These are phyloP conservation scores for Tuber umbilicatum DNA, from an alignment of 495 filamentous ascomycete genomes.

Conservation along the genomic window DNA sequence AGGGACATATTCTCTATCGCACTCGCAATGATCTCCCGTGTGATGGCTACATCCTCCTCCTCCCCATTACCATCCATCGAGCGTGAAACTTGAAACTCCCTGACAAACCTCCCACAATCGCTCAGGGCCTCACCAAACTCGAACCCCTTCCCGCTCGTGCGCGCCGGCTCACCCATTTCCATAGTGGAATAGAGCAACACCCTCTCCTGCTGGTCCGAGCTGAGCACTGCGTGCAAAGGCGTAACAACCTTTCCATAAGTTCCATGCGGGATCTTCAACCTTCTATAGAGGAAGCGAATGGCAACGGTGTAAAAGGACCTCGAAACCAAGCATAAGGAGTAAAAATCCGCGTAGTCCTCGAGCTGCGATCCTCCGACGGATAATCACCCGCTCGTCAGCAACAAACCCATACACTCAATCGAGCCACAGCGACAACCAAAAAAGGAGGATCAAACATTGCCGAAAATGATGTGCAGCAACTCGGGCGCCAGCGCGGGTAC, in stretches of 20 bases:
- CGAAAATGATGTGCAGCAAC: slow-evolving; percentile 19
- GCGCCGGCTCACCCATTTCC: not conserved
- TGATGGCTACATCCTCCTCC: not conserved
- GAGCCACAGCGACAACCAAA: not conserved
- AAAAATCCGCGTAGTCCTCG: slow-evolving; percentile 6
- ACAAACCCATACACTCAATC: not conserved
- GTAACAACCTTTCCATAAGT: slow-evolving; percentile 8
- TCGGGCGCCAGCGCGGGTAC: slow-evolving; percentile 9
- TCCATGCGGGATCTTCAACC: slow-evolving; percentile 9
- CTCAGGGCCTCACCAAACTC: not conserved
- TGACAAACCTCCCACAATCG: slow-evolving; percentile 16
- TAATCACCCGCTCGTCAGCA: not conserved
- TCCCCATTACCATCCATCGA: not conserved
- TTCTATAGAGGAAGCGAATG: slow-evolving; percentile 21
- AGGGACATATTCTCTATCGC: slow-evolving; percentile 21
- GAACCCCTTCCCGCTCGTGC: not conserved
- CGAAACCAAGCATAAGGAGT: slow-evolving; percentile 19
- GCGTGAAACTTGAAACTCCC: slow-evolving; percentile 9
- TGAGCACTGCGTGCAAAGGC: slow-evolving; percentile 17
- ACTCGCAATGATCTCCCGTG: slow-evolving; percentile 8
- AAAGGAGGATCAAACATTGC: slow-evolving; percentile 7
- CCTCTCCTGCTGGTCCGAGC: slow-evolving; percentile 4
- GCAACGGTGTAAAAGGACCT: slow-evolving; percentile 17
- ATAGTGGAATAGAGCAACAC: not conserved
- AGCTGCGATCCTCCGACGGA: not conserved